phyloP scores from a whole-genome alignment of 1,284 basidiomycete species.

The Cryptococcus floricola region DNA sequence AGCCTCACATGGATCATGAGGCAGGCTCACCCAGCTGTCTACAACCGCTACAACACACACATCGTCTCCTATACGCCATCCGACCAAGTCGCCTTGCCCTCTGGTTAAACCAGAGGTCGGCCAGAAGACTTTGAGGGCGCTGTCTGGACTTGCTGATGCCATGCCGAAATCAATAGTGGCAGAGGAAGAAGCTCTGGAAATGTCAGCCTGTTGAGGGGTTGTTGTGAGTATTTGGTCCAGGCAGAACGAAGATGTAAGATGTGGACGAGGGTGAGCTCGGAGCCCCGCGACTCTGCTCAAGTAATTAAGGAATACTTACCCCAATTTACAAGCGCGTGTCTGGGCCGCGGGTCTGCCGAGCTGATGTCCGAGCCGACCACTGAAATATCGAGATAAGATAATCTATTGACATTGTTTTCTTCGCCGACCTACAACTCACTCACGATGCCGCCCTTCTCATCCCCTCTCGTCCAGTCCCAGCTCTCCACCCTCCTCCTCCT shows the following conservation, averaged over 20 bases:
- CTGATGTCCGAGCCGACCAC: too few relatives aligned
- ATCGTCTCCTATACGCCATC: conserved; percentile 22
- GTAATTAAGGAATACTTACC: too few relatives aligned
- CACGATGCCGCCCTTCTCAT: not conserved
- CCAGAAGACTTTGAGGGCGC: conserved; percentile 33
- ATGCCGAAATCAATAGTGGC: not conserved
- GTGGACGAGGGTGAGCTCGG: not conserved
- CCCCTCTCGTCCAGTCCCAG: conserved; percentile 10
- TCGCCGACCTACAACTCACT: not conserved
- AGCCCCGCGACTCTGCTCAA: not conserved
- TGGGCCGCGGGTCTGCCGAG: too few relatives aligned
- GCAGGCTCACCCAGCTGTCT: conserved; percentile 14
- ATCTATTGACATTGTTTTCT: not conserved
- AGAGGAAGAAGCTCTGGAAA: not conserved
- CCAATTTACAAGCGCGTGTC: too few relatives aligned
- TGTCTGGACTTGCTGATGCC: not conserved
- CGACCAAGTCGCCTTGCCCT: conserved; percentile 21
- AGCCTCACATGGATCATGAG: not conserved
- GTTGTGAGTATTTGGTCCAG: too few relatives aligned
- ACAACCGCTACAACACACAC: conserved; percentile 27
- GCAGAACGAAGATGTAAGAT: too few relatives aligned
- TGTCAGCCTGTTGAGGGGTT: not conserved
- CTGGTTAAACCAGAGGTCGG: conserved; percentile 16
- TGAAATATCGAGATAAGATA: not conserved
- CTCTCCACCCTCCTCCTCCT: conserved; percentile 34